Evolutionary conservation across 2,329 filamentous ascomycete genomes (phyloP).

Genomic region (Conoideocrella luteorostrata): DNA sequence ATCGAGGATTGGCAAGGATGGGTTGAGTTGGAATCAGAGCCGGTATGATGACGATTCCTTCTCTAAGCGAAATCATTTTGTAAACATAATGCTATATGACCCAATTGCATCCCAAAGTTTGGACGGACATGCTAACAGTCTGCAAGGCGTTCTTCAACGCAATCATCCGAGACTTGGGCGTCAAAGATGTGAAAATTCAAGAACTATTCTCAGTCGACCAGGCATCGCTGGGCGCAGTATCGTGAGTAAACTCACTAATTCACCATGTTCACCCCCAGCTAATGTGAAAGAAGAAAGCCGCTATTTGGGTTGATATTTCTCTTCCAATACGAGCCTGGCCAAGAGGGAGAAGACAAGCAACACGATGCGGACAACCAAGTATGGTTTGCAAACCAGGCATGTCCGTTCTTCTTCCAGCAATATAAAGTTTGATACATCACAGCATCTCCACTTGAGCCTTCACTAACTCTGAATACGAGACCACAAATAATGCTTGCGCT

Average conservation of each 20-base stretch:
- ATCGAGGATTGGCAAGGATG: slow-evolving; percentile 62
- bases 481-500: slow-evolving; percentile 77
- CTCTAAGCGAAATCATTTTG: not conserved
- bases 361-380: slow-evolving; percentile 43
- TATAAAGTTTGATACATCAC: too few species aligned
- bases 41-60: slow-evolving; percentile 47
- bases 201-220: slow-evolving; percentile 72
- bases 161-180: slow-evolving; percentile 74
- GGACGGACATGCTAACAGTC: not conserved
- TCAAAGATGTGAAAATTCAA: slow-evolving; percentile 64
- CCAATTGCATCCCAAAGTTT: not conserved
- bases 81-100: not conserved
- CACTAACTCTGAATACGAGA: too few species aligned
- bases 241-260: slow-evolving; percentile 38
- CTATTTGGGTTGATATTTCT: slow-evolving; percentile 86
- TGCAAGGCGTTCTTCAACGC: slow-evolving; percentile 73
- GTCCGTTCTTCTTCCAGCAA: slow-evolving; percentile 8
- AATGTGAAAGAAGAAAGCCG: slow-evolving; percentile 48
- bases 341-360: slow-evolving; percentile 46
- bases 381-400: slow-evolving; percentile 92
- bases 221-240: slow-evolving; percentile 53
- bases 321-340: slow-evolving; percentile 60
- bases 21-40: slow-evolving; percentile 85
- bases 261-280: not conserved
- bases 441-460: too few species aligned